Evolutionary conservation across 2,329 filamentous ascomycete genomes (phyloP).

Genomic region (Pezizomycotina sp.): DNA sequence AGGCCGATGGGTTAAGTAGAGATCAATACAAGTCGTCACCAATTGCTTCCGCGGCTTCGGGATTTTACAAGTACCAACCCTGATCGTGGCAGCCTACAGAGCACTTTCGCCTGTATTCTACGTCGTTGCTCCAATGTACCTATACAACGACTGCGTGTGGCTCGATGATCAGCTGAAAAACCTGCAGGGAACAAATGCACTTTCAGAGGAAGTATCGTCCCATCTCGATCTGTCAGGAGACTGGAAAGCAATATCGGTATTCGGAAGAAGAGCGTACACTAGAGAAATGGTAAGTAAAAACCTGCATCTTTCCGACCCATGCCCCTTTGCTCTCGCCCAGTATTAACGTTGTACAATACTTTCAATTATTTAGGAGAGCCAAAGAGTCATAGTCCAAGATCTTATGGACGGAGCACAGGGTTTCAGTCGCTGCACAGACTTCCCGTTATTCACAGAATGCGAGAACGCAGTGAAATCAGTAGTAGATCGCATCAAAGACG

Average conservation of each 20-base stretch:
- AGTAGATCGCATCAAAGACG: slow-evolving; percentile 37
- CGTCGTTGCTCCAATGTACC: slow-evolving; percentile 44
- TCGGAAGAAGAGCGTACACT: slow-evolving; percentile 21
- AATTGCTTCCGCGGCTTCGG: slow-evolving; percentile 50
- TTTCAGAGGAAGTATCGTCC: slow-evolving; percentile 2
- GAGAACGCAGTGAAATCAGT: slow-evolving; percentile 42
- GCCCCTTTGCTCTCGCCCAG: background rate
- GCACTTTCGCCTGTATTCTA: slow-evolving; percentile 64
- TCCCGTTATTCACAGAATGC: slow-evolving; percentile 22
- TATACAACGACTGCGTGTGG: slow-evolving; percentile 52
- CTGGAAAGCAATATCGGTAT: slow-evolving; percentile 16
- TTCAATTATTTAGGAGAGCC: slow-evolving; percentile 7
- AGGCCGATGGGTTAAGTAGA: slow-evolving; percentile 32
- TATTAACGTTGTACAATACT: background rate
- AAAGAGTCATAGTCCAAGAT: slow-evolving; percentile 20
- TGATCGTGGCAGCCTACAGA: slow-evolving; percentile 61
- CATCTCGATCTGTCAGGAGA: slow-evolving; percentile 11
- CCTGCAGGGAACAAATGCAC: slow-evolving; percentile 11
- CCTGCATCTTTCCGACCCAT: background rate
- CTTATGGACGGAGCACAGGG: slow-evolving; percentile 24
- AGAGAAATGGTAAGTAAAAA: slow-evolving; percentile 14
- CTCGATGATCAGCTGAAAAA: slow-evolving; percentile 36
- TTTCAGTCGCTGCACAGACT: slow-evolving; percentile 22
- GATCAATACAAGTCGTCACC: slow-evolving; percentile 34
- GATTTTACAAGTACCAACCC: slow-evolving; percentile 56